These are phyloP conservation scores for Nakazawaea wyomingensis DNA, from an alignment of 805 yeast species.

Conservation along the genomic window DNA sequence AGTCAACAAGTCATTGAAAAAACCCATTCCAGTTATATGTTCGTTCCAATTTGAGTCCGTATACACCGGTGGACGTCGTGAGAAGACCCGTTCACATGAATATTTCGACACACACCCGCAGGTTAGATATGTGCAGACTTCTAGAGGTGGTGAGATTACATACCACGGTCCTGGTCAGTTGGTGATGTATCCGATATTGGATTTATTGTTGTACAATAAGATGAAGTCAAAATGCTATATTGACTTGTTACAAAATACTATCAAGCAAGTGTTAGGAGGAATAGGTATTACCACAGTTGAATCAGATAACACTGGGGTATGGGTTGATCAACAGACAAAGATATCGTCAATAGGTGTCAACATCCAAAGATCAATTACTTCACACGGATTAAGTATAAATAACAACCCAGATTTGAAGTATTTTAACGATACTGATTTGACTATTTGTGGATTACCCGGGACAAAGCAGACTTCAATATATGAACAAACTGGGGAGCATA, in stretches of 20 bases:
- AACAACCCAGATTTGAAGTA: constrained; percentile 66
- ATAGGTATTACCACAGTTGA: constrained; percentile 39
- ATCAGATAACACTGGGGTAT: constrained; percentile 82
- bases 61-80: constrained; percentile 89
- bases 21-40: constrained; percentile 31
- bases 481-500: constrained; percentile 18
- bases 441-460: constrained; percentile 81
- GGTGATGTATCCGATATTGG: constrained; percentile 76
- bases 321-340: constrained; percentile 58
- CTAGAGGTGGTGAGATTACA: constrained; percentile 93
- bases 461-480: constrained; percentile 51
- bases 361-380: constrained; percentile 75
- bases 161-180: constrained; percentile 97
- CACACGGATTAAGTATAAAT: constrained; percentile 87
- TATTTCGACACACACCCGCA: constrained; percentile 11
- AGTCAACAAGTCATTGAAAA: background rate
- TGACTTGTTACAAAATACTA: constrained; percentile 38
- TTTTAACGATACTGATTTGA: constrained; percentile 55
- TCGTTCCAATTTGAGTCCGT: constrained; percentile 85
- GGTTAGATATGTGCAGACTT: constrained; percentile 68
- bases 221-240: constrained; percentile 50
- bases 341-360: constrained; percentile 90
- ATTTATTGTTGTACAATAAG: constrained; percentile 52
- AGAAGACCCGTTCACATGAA: constrained; percentile 28
- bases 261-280: constrained; percentile 17